Evolutionary conservation across 2,329 filamentous ascomycete genomes (phyloP).

Genomic region (Alternaria burnsii): DNA sequence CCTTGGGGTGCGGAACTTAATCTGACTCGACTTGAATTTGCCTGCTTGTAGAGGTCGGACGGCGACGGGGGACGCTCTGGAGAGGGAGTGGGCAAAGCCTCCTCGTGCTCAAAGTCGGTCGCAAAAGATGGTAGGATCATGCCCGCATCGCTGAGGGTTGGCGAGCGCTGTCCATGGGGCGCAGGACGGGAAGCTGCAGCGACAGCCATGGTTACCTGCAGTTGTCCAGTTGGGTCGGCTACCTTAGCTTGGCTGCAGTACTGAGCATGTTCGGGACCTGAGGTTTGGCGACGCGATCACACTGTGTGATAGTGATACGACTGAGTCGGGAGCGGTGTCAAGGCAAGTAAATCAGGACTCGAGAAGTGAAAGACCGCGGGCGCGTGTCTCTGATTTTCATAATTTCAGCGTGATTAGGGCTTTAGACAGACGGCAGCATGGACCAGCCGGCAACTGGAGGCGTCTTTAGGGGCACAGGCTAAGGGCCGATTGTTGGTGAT

Average conservation of each 20-base stretch:
- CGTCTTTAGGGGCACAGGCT: constrained; percentile 28
- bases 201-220: constrained; percentile 32
- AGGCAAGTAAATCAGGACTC: constrained; percentile 24
- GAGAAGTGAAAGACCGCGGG: constrained; percentile 26
- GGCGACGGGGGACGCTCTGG: constrained; percentile 57
- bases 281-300: constrained; percentile 5
- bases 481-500: constrained; percentile 17
- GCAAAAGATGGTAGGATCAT: constrained; percentile 81
- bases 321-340: constrained; percentile 9
- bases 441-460: constrained; percentile 21
- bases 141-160: constrained; percentile 90
- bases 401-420: constrained; percentile 31
- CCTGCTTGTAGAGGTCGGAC: constrained; percentile 38
- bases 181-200: constrained; percentile 29
- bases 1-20: constrained; percentile 40
- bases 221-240: constrained; percentile 24
- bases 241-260: constrained; percentile 31
- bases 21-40: constrained; percentile 36
- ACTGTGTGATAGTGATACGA: neutral
- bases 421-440: constrained; percentile 30
- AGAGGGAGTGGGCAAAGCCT: constrained; percentile 62
- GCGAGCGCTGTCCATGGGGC: constrained; percentile 61
- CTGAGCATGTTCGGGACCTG: constrained; percentile 27
- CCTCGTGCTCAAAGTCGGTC: constrained; percentile 50
- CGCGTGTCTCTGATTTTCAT: constrained; percentile 25